These are phyloP conservation scores for Kurtzmaniella fragi DNA, from an alignment of 805 yeast species.

Conservation along the genomic window DNA sequence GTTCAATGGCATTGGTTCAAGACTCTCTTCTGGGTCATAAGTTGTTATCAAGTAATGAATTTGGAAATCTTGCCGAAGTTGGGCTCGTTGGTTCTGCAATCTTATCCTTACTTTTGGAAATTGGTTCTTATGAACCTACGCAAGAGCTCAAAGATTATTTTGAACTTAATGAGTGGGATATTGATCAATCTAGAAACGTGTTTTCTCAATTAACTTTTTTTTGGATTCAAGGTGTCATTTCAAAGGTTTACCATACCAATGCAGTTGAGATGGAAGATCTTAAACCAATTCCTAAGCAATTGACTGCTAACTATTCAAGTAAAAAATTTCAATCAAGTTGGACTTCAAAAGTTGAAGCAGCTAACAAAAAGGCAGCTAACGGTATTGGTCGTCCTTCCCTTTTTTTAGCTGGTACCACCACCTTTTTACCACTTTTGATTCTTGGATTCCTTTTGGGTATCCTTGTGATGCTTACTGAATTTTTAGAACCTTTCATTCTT, in stretches of 20 bases:
- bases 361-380: constrained; percentile 1
- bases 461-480: constrained; percentile 13
- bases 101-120: constrained; percentile 11
- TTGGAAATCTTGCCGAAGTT: background rate
- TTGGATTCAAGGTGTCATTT: constrained; percentile 24
- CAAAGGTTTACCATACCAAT: constrained; percentile 16
- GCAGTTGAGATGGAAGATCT: constrained; percentile 46
- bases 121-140: constrained; percentile 15
- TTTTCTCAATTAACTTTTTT: constrained; percentile 17
- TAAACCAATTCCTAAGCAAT: constrained; percentile 63
- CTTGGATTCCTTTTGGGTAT: constrained; percentile 9
- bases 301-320: constrained; percentile 47
- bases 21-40: constrained; percentile 17
- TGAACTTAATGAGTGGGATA: constrained; percentile 22
- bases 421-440: background rate
- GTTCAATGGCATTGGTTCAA: constrained; percentile 10
- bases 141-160: constrained; percentile 16
- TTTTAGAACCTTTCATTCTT: constrained; percentile 20
- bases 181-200: constrained; percentile 15
- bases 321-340: constrained; percentile 48
- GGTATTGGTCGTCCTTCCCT: constrained; percentile 1
- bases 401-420: background rate
- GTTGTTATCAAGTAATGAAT: constrained; percentile 5
- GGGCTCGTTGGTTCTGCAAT: constrained; percentile 7
- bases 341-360: constrained; percentile 24